Conservation (phyloP, 192 early-diverging fungal species). For the Gaertneriomyces semiglobifer region DNA sequence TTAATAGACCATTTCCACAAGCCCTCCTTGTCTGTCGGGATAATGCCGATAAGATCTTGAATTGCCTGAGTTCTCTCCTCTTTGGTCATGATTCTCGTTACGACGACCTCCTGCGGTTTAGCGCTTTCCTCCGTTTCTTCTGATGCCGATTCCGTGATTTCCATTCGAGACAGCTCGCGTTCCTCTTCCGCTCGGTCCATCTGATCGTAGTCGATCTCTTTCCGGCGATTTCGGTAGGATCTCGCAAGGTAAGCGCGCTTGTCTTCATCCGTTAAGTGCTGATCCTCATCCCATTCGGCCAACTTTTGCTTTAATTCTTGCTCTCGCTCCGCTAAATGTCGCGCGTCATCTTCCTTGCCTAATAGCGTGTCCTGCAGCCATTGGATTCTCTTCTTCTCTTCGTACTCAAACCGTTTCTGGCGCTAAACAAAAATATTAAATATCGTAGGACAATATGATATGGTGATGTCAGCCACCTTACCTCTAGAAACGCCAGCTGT, state of each 20-base stretch:
- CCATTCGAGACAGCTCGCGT: slow-evolving; percentile 48
- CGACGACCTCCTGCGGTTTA: slow-evolving; percentile 35
- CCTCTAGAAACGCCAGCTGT: slow-evolving; percentile 41
- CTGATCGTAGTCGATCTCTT: slow-evolving; percentile 32
- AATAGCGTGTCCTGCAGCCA: slow-evolving; percentile 31
- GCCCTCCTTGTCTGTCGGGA: slow-evolving; percentile 67
- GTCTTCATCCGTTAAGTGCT: slow-evolving; percentile 46
- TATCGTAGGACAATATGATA: neutral
- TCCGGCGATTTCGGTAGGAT: slow-evolving; percentile 14
- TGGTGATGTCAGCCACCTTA: slow-evolving; percentile 4
- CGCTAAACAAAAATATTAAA: slow-evolving; percentile 37
- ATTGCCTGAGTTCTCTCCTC: slow-evolving; percentile 66
- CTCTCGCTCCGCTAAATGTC: slow-evolving; percentile 43
- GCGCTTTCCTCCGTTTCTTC: slow-evolving; percentile 33
- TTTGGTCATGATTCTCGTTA: slow-evolving; percentile 58
- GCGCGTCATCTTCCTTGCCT: slow-evolving; percentile 47
- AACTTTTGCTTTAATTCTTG: slow-evolving; percentile 40
- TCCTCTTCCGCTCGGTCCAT: slow-evolving; percentile 55
- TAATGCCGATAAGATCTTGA: slow-evolving; percentile 61
- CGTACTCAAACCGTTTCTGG: slow-evolving; percentile 62
- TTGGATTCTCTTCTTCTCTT: slow-evolving; percentile 43
- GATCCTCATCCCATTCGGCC: slow-evolving; percentile 72
- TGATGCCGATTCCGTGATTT: slow-evolving; percentile 4
- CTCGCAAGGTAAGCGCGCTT: slow-evolving; percentile 19
- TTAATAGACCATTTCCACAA: slow-evolving; percentile 70